These are phyloP conservation scores for Asterophora parasitica DNA, from an alignment of 768 basidiomycete species.

Conservation along the genomic window DNA sequence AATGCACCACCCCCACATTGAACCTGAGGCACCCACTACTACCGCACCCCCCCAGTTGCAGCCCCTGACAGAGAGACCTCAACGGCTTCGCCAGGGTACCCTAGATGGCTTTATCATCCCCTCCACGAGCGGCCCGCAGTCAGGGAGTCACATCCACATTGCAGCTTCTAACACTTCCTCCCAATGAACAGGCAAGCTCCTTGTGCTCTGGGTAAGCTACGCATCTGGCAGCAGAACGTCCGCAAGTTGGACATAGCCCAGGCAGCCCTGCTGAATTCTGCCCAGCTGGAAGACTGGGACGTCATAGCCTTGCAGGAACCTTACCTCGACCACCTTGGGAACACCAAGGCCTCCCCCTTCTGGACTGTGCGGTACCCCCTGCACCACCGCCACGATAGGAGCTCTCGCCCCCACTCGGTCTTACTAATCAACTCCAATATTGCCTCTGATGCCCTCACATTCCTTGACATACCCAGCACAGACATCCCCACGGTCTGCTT, in stretches of 20 bases:
- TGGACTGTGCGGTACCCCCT: conserved; percentile 7
- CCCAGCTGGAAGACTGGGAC: conserved; percentile 17
- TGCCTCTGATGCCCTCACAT: not conserved
- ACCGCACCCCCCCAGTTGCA: not conserved
- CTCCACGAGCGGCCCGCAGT: not conserved
- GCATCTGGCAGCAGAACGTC: too few species aligned
- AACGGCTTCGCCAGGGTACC: not conserved
- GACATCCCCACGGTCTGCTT: not conserved
- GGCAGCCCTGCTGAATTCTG: conserved; percentile 12
- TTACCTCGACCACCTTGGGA: conserved; percentile 15
- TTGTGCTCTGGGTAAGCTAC: not conserved
- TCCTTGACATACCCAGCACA: not conserved
- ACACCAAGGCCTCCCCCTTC: conserved; percentile 10
- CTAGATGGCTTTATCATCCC: not conserved
- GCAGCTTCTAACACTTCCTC: conserved; percentile 8
- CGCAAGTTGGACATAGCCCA: not conserved
- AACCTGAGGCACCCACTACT: not conserved
- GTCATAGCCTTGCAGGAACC: conserved; percentile 29
- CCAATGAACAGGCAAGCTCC: conserved; percentile 19
- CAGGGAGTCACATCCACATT: too few species aligned
- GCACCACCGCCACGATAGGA: not conserved
- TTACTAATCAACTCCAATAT: not conserved
- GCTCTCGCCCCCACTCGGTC: not conserved
- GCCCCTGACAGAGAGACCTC: too few species aligned
- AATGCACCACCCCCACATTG: not conserved